Conservation (phyloP, 225 moss, liverwort and hornwort species). For the Polytrichum formosum region DNA sequence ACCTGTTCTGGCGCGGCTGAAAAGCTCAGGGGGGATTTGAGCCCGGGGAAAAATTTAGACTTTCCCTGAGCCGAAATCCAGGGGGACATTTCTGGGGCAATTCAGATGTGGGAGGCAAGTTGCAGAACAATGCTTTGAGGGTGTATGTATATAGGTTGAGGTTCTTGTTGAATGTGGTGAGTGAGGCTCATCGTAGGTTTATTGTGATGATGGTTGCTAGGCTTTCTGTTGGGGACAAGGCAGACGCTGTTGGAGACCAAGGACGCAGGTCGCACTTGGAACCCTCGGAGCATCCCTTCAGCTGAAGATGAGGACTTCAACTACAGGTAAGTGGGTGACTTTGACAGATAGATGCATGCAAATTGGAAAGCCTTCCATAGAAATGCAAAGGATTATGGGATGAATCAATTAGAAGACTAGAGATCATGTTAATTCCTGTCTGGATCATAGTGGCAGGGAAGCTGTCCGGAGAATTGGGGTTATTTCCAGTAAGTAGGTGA, state of each 20-base stretch:
- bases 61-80: no score
- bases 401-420: no score
- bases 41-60: no score
- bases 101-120: neutral
- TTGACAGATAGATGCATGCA: no score
- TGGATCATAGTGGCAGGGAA: no score
- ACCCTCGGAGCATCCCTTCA: constrained; percentile 66
- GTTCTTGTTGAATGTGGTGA: neutral
- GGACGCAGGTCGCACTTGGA: constrained; percentile 70
- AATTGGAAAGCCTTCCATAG: no score
- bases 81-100: neutral
- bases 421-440: no score
- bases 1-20: neutral
- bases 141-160: neutral
- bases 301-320: constrained; percentile 95
- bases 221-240: constrained; percentile 86
- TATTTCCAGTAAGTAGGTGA: no score
- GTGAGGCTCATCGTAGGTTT: neutral
- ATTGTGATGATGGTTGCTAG: constrained; percentile 17
- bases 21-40: no score
- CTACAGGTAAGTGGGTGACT: constrained; percentile 40
- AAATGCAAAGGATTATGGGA: no score
- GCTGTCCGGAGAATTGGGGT: no score
- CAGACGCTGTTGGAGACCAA: constrained; percentile 93
- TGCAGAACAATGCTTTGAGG: neutral